Conservation (phyloP, 768 basidiomycete genomes). For the Amanita phalloides region DNA sequence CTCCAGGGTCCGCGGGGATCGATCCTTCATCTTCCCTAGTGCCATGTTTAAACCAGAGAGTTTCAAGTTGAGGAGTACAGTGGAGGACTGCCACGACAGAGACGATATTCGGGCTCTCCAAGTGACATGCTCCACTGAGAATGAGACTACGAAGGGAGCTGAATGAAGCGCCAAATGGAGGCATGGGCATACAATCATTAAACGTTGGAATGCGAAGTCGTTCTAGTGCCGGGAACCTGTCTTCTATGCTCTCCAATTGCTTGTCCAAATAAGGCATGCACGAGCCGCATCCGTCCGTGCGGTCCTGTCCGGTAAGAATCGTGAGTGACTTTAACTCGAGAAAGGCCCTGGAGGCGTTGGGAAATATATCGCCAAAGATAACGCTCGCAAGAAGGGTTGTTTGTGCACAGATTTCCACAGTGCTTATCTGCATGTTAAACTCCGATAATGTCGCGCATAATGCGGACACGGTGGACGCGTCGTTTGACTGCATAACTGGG, state of each 20-base stretch:
- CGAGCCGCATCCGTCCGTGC: background rate
- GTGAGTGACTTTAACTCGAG: background rate
- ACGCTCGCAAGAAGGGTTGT: background rate
- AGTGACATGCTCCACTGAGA: background rate
- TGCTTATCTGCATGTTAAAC: background rate
- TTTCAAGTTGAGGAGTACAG: constrained; percentile 5
- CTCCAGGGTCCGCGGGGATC: background rate
- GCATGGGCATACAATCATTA: constrained; percentile 1
- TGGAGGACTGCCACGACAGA: constrained; percentile 1
- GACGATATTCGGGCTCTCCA: background rate
- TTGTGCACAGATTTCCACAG: background rate
- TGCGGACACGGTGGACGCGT: background rate
- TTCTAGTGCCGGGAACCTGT: background rate
- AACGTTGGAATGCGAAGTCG: background rate
- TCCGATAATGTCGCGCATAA: background rate
- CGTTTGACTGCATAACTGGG: background rate
- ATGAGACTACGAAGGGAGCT: background rate
- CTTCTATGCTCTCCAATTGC: background rate
- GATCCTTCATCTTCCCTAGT: background rate
- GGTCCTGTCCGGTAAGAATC: background rate
- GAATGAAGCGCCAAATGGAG: background rate
- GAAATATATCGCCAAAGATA: background rate
- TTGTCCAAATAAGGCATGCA: background rate
- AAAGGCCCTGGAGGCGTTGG: background rate
- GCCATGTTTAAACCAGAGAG: constrained; percentile 5